Evolutionary conservation across 441 rosid species (phyloP).

Genomic region (Manihot esculenta): DNA sequence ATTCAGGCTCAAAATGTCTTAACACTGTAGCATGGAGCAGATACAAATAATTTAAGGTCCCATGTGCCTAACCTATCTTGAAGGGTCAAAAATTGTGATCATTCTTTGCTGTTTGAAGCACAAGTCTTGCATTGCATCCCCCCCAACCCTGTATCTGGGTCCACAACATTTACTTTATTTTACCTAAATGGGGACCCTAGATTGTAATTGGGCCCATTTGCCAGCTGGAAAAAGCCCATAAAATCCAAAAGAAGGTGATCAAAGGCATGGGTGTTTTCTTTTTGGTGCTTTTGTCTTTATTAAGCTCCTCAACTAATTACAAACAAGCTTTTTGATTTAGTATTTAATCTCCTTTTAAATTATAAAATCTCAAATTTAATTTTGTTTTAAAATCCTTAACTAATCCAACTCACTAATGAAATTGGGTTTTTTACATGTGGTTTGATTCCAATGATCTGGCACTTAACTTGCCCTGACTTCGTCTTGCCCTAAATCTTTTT

Average conservation of each 20-base stretch:
- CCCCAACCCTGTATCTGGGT: not conserved
- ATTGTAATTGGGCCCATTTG: conserved; percentile 15
- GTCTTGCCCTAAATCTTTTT: not conserved
- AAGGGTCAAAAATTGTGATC: conserved; percentile 7
- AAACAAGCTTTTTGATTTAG: conserved; percentile 3
- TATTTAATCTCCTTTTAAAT: too few relatives aligned
- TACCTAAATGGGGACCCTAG: not conserved
- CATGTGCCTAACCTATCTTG: conserved; percentile 24
- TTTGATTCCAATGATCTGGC: conserved; percentile 31
- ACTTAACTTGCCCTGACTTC: not conserved
- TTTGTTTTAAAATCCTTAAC: not conserved
- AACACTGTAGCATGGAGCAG: not conserved
- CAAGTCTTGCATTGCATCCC: conserved; percentile 23
- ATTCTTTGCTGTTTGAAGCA: not conserved
- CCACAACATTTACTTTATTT: conserved; percentile 10
- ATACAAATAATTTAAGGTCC: conserved; percentile 13
- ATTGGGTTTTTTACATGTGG: too few relatives aligned
- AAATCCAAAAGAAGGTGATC: not conserved
- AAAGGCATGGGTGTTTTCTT: not conserved
- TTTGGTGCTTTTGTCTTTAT: not conserved
- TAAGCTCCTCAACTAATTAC: not conserved
- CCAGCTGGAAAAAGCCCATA: conserved; percentile 29
- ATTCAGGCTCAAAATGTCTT: too few relatives aligned
- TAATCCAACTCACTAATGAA: not conserved
- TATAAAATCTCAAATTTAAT: too few relatives aligned